Percentiles rank a stretch among this genome's conserved stretches.
These are phyloP conservation scores for Gossypium rotundifolium DNA, from an alignment of 345 rosid species.

Conservation along the genomic window DNA sequence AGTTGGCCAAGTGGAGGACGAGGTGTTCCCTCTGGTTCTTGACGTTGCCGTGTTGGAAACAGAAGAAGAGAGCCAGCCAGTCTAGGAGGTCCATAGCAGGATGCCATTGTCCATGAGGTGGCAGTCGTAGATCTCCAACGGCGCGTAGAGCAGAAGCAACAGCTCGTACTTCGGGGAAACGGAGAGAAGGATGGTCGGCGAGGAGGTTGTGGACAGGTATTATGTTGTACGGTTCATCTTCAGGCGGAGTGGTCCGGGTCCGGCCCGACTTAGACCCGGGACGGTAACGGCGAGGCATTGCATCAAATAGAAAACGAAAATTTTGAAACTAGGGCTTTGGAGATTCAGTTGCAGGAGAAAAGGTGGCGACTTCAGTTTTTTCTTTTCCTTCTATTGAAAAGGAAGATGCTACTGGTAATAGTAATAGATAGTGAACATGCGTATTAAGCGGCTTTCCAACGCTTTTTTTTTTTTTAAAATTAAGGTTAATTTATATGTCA, in stretches of 20 bases:
- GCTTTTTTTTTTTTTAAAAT: no score
- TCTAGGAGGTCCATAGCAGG: conserved; percentile 77
- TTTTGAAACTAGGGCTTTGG: no score
- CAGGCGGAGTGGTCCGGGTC: conserved; percentile 24
- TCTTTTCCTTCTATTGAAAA: no score
- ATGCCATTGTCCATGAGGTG: conserved; percentile 66
- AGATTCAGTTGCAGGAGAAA: no score
- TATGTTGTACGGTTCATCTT: conserved; percentile 61
- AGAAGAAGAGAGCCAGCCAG: conserved; percentile 84
- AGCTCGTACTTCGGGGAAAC: conserved; percentile 87
- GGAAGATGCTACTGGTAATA: no score
- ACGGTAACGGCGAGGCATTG: conserved; percentile 46
- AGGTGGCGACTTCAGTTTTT: no score
- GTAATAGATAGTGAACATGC: no score
- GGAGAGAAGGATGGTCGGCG: conserved; percentile 92
- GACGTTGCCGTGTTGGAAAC: conserved; percentile 77
- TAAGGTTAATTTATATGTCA: no score
- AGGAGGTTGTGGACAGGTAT: conserved; percentile 90
- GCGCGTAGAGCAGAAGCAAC: conserved; percentile 80
- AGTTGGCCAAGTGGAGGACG: conserved; percentile 88
- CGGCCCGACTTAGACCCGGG: conserved; percentile 23
- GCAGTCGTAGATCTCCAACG: conserved; percentile 77
- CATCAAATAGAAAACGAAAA: not conserved
- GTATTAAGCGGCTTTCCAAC: no score
- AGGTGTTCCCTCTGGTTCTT: conserved; percentile 91